A percentile compares a stretch with the other conserved stretches of the same genome.
Evolutionary conservation across 352 stramenopile genomes (phyloP).

Genomic region (Pythium dissimile): DNA sequence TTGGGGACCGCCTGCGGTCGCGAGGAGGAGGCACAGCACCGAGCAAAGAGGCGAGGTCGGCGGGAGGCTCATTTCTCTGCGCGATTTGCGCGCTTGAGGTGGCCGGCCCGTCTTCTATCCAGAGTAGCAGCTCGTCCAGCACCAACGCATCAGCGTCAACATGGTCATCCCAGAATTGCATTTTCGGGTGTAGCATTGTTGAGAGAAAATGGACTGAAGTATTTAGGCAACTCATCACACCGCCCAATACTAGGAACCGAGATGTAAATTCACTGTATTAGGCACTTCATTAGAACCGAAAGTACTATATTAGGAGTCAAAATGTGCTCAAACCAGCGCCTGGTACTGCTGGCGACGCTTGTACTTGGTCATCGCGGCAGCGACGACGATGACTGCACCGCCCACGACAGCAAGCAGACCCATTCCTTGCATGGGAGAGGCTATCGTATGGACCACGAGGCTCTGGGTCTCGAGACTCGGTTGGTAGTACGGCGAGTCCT

Average conservation of each 20-base stretch:
- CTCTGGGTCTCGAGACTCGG: background rate
- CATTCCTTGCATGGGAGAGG: background rate
- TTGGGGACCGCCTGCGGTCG: background rate
- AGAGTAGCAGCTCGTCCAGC: background rate
- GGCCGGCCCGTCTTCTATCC: background rate
- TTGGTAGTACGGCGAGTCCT: background rate
- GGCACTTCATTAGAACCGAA: background rate
- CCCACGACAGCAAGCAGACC: conserved; percentile 4
- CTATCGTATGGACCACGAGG: background rate
- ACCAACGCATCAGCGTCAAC: background rate
- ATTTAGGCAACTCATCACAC: background rate
- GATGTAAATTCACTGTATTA: background rate
- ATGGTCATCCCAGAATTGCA: background rate
- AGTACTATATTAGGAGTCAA: background rate
- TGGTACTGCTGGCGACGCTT: conserved; percentile 13
- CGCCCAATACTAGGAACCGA: background rate
- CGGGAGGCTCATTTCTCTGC: no score
- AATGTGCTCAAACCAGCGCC: conserved; percentile 4
- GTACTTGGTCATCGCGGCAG: conserved; percentile 14
- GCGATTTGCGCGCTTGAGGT: no score
- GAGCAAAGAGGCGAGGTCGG: no score
- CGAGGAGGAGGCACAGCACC: background rate
- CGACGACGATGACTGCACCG: conserved; percentile 5
- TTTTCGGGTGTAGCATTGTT: no score
- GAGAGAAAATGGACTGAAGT: no score